A percentile compares a stretch with the other conserved stretches of the same genome.
Conservation (phyloP, 139 green algal genomes). For the Chlorella sp. region DNA sequence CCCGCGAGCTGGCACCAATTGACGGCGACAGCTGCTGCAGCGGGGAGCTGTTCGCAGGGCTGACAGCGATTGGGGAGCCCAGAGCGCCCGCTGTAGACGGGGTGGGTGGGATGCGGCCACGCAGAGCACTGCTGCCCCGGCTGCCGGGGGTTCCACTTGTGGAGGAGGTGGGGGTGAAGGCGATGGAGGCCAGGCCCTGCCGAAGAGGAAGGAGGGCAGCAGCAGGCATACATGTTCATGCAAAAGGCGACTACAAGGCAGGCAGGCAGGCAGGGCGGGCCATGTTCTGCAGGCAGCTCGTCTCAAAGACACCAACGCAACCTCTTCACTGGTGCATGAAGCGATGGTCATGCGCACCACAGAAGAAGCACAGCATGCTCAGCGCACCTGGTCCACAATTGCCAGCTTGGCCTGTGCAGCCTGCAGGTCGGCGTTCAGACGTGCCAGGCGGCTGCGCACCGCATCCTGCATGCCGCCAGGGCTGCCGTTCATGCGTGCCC, state of each 20-base stretch:
- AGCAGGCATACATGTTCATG: neutral
- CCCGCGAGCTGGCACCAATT: neutral
- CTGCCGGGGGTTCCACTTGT: conserved; percentile 21
- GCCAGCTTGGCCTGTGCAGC: conserved; percentile 41
- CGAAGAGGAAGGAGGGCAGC: neutral
- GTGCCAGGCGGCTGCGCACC: conserved; percentile 36
- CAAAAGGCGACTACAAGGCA: neutral
- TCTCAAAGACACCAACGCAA: neutral
- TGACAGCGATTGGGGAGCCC: neutral
- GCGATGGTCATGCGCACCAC: neutral
- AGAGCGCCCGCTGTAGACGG: neutral
- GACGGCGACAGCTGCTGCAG: neutral
- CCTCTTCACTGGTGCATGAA: too few relatives aligned
- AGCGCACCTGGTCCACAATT: conserved; percentile 41
- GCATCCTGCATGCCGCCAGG: conserved; percentile 25
- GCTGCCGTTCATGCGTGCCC: conserved; percentile 23
- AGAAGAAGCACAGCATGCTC: neutral
- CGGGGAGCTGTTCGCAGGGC: neutral
- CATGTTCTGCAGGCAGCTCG: neutral
- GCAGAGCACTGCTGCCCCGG: conserved; percentile 10
- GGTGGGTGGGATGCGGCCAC: neutral
- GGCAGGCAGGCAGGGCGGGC: neutral
- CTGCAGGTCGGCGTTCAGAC: conserved; percentile 48
- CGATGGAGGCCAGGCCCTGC: conserved; percentile 42
- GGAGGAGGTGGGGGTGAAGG: conserved; percentile 32